These are phyloP conservation scores for Hexamita inflata DNA, from an alignment of 208 protist genomes.

Conservation along the genomic window DNA sequence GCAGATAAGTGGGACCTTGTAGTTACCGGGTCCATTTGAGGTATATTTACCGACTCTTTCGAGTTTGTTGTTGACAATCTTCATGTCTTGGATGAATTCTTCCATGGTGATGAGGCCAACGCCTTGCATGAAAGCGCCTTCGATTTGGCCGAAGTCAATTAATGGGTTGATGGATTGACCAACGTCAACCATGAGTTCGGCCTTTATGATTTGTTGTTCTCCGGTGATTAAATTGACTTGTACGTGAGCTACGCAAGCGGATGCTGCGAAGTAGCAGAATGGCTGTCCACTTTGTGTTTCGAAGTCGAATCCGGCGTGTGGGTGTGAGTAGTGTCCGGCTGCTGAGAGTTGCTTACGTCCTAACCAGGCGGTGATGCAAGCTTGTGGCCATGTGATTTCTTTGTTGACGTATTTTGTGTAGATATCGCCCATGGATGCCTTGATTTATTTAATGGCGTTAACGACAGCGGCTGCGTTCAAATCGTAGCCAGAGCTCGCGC, in stretches of 20 bases:
- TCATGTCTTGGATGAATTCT: conserved; percentile 44
- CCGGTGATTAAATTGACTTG: conserved; percentile 50
- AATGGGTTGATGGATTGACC: conserved; percentile 47
- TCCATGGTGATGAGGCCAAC: conserved; percentile 46
- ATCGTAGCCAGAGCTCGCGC: no score
- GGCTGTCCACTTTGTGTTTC: conserved; percentile 18
- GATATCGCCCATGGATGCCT: no score
- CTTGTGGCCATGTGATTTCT: no score
- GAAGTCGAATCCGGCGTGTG: no score
- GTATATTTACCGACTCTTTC: conserved; percentile 45
- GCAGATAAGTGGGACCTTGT: conserved; percentile 15
- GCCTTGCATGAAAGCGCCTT: conserved; percentile 45
- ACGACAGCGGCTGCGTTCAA: no score
- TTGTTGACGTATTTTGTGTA: no score
- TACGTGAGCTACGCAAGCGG: conserved; percentile 46
- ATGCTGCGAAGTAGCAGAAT: conserved; percentile 56
- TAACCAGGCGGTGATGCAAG: no score
- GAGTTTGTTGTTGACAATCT: not conserved
- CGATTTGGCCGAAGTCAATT: conserved; percentile 52
- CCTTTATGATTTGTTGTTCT: conserved; percentile 30
- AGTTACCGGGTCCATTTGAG: not conserved
- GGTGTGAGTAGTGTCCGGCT: no score
- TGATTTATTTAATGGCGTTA: no score
- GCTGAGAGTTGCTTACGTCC: no score
- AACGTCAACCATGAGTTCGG: conserved; percentile 48